Conservation (phyloP, 805 yeast genomes). For the Pichia manshurica region DNA sequence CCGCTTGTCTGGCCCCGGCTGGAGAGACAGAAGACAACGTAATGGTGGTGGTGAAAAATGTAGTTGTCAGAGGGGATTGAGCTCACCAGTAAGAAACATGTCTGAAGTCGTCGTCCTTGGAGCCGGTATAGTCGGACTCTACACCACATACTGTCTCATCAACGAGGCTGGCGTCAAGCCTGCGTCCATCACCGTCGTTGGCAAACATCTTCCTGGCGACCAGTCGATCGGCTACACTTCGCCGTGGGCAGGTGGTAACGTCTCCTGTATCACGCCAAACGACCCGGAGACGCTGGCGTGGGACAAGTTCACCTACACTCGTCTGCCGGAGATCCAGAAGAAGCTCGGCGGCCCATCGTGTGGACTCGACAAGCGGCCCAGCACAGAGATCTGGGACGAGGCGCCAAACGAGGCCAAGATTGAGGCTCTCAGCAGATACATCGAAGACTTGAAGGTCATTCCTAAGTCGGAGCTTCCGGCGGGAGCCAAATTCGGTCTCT, state of each 20-base stretch:
- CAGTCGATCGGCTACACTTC: constrained; percentile 68
- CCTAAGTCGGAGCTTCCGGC: constrained; percentile 37
- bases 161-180: constrained; percentile 36
- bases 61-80: too few species aligned
- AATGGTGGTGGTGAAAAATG: too few species aligned
- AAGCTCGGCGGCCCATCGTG: constrained; percentile 44
- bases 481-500: constrained; percentile 53
- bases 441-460: constrained; percentile 41
- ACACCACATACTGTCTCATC: constrained; percentile 49
- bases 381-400: constrained; percentile 56
- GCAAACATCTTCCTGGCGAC: constrained; percentile 73
- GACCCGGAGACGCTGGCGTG: constrained; percentile 44
- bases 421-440: constrained; percentile 41
- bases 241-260: constrained; percentile 75
- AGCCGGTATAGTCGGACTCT: constrained; percentile 63
- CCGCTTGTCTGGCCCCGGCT: too few species aligned
- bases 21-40: too few species aligned
- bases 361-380: constrained; percentile 51
- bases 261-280: constrained; percentile 54
- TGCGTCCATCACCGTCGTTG: constrained; percentile 48
- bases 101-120: constrained; percentile 34
- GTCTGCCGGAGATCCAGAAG: constrained; percentile 38
- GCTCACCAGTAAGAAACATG: constrained; percentile 2
- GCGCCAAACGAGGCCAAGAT: constrained; percentile 43
- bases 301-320: constrained; percentile 53